Evolutionary conservation across 164 flowering plant genomes (phyloP), one percentile per base, ranked within the genome.

Genomic region (Berberis vulgaris): DNA sequence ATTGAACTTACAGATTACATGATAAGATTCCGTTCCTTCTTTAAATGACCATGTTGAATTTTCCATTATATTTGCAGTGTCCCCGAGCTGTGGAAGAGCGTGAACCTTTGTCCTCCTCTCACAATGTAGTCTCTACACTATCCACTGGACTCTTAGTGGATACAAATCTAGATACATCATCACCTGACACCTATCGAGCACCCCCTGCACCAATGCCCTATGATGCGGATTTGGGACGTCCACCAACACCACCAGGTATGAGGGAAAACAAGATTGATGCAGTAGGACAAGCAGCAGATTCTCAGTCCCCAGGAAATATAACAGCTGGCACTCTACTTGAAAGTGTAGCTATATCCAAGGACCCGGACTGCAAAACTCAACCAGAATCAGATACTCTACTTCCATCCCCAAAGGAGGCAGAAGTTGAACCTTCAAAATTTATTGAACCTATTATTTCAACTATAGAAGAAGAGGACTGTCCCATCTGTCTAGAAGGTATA

Each of bases 121-220:
- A 64, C 69, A 80, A 77, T 49, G 66, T 75, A 64, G 60, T 74
- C 44, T 69, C 82, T 71, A 71, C 77, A 53, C 69, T 76, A 38
- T 60, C 84, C 39, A 66, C 87, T 5, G 85, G 83, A 49, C 71
- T 86, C 50, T 62, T 86, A 61, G 75, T 81, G 65, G 83, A 84
- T 73, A 64, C 80, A 47, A 77, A 84, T 71, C 74, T 86, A 57
- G 87, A 86, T 64, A 72, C 81, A 11, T 81, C 96, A 62, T 69
- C 66, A 7, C 87, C 87, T 63, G 95, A 90, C 69, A 83, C 86
- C 59, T 87, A 74, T 65, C 77, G 85, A 4, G 71, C 90, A 11
- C 97, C 94, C 67, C 97, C 92, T 65, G 73, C 82, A 54, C 97
- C 97, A 40, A 49, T 90, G 64, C 97, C 92, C n/a, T 88, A 81